Base-by-base conservation (phyloP, 305 asterid genomes). In the Fraxinus platypoda region DNA sequence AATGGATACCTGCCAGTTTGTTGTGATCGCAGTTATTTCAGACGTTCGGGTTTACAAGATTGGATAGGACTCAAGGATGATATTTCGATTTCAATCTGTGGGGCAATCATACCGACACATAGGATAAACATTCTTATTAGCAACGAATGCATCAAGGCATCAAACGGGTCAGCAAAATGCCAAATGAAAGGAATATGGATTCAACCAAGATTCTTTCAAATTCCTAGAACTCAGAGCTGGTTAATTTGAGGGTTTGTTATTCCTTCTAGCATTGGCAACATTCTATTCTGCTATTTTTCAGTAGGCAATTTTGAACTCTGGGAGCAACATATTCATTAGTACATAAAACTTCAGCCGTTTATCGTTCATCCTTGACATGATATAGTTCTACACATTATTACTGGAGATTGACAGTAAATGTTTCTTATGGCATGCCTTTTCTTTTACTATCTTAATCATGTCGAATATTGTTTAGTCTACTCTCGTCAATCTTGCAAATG, bases 131-230 rank as follows among this genome's bases (percentile, higher is more conserved):
- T 43, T 11, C 5, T 80, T 62, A 33, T 73, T 38, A 13, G 41
- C 19, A 83, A 74, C 75, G 86, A 86, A 73, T 33, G 35, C 8
- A 3, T 80, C 23, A 78, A 83, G 13, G 75, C 83, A 6, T 70
- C 72, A 52, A 68, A 31, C 31, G 8, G n/a, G 41, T 8, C 72
- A 8, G 15, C 26, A 23, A 13, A 25, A 0, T 79, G 64, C 8
- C 81, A 57, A 34, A 62, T 81, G 25, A 84, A 79, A 80, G 87
- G 85, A n/a, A 64, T 84, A 64, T 86, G 89, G 89, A 76, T 86
- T 74, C 78, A 81, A 35, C 76, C 87, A 21, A 68, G 89, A 74
- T 82, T 81, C 71, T 68, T 72, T 81, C 81, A 84, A 9, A 75
- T 82, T 19, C 82, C 82, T 75, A 68, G 77, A 38, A 75, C 75